Percentiles rank a stretch among this genome's conserved stretches.
phyloP scores from a whole-genome alignment of 169 alveolate genomes.

The Pseudocohnilembus persalinus region DNA sequence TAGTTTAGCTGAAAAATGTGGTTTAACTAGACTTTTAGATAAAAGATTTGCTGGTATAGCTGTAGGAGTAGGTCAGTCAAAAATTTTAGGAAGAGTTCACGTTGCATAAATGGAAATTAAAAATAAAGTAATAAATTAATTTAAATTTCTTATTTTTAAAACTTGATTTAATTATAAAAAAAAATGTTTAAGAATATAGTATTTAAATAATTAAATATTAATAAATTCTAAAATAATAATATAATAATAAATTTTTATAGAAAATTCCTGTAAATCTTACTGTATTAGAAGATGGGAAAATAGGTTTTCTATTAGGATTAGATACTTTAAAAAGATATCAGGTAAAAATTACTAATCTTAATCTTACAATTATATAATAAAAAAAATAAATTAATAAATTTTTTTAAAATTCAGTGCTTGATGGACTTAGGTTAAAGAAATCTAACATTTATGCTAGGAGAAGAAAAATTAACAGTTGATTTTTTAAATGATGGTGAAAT shows the following conservation, averaged over 20 bases:
- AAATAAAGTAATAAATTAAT: conserved; percentile 74
- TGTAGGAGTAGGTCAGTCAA: conserved; percentile 93
- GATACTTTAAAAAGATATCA: conserved; percentile 90
- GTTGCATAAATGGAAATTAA: conserved; percentile 91
- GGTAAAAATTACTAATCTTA: background rate
- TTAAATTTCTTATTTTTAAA: conserved; percentile 3
- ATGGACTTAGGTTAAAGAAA: conserved; percentile 89
- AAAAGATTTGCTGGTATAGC: conserved; percentile 94
- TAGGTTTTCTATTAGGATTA: conserved; percentile 94
- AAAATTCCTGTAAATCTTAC: conserved; percentile 88
- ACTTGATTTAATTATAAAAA: background rate
- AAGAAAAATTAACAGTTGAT: conserved; percentile 79
- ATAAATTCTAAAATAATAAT: no score
- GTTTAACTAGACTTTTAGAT: conserved; percentile 89
- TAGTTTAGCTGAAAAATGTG: conserved; percentile 90
- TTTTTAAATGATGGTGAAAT: conserved; percentile 81
- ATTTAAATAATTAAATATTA: no score
- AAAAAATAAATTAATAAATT: background rate
- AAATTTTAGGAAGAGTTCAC: conserved; percentile 94
- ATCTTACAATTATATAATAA: background rate
- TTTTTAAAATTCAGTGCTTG: conserved; percentile 74
- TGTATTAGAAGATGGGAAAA: conserved; percentile 88
- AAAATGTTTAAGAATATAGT: no score
- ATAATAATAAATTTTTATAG: background rate
- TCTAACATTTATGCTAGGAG: conserved; percentile 70